Evolutionary conservation across 805 yeast genomes (phyloP).

Genomic region (Ogataea siamensis): DNA sequence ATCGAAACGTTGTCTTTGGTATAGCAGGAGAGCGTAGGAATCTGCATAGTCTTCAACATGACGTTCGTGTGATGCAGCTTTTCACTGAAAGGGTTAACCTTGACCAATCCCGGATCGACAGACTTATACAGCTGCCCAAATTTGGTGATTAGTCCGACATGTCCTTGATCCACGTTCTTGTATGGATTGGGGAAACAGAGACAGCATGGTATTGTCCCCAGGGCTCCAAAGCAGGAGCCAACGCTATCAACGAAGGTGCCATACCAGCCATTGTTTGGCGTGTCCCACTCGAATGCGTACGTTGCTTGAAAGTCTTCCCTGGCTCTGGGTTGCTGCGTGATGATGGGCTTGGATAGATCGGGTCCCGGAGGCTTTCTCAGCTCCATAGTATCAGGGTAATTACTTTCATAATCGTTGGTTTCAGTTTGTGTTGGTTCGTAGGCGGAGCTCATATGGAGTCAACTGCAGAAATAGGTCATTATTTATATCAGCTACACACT

Average conservation of each 20-base stretch:
- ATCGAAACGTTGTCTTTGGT: slow-evolving; percentile 70
- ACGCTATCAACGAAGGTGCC: slow-evolving; percentile 36
- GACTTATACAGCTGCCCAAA: slow-evolving; percentile 65
- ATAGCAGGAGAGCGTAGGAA: slow-evolving; percentile 66
- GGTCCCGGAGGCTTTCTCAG: neutral
- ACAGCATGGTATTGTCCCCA: slow-evolving; percentile 56
- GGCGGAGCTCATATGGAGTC: neutral
- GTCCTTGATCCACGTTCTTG: slow-evolving; percentile 59
- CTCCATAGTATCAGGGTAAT: neutral
- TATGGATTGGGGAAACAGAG: slow-evolving; percentile 58
- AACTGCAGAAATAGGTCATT: neutral
- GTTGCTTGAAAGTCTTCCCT: slow-evolving; percentile 25
- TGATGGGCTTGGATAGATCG: slow-evolving; percentile 1
- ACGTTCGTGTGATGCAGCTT: slow-evolving; percentile 48
- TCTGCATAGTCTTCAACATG: slow-evolving; percentile 57
- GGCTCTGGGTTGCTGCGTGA: slow-evolving; percentile 23
- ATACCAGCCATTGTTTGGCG: slow-evolving; percentile 36
- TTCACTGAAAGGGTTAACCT: slow-evolving; percentile 66
- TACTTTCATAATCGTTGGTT: neutral
- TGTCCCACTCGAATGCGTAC: slow-evolving; percentile 35
- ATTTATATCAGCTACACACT: neutral
- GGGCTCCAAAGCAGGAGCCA: slow-evolving; percentile 50
- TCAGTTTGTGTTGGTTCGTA: neutral
- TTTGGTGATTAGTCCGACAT: slow-evolving; percentile 63
- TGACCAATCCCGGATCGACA: slow-evolving; percentile 67